Evolutionary conservation across 176 grass and related monocot species (phyloP), one percentile per base, ranked within the genome.

Genomic region (Guadua angustifolia): DNA sequence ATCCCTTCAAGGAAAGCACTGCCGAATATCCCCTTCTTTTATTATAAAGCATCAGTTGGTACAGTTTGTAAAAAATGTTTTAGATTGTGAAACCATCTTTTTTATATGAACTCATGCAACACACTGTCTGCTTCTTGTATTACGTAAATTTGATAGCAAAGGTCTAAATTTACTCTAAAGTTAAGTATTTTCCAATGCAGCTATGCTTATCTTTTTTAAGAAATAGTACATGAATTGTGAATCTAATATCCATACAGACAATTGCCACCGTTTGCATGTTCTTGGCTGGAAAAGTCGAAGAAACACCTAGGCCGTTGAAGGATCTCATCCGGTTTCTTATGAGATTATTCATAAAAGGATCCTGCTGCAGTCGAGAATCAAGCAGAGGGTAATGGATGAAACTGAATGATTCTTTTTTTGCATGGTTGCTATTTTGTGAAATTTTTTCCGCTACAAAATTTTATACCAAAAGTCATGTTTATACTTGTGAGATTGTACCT

Each of bases 191-290:
- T 72, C 43, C 18, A 64, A 53, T 55, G 65, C 73, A 78, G 4
- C 38, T 71, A 64, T 79, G 33, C 24, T 78, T 83, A 64, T 56
- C 8, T 76, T 55, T 62, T 70, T 47, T 43, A 49, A 71, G 69
- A 71, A 49, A 32, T 71, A 50, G 35, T 9, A 36, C 47, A 72
- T 86, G 26, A 53, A 55, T 66, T 87, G 14, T 52, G 17, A 53
- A 69, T 83, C 79, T 68, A 87, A 60, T 61, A 53, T 69, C 59
- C 35, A 66, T 89, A 65, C 90, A 98, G 95, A 98, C 87, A 66
- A 93, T 98, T 73, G 95, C 95, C 38, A 98, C 95, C 33, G 95
- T 98, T 85, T 98, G 95, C 87, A 98, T 98, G 89, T 98, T 98
- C 88, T 90, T 98, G 81, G 95, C 95, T 86, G 95, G 91, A 82